Evolutionary conservation across 345 rosid species (phyloP).

Genomic region (Eucalyptus curtisii): DNA sequence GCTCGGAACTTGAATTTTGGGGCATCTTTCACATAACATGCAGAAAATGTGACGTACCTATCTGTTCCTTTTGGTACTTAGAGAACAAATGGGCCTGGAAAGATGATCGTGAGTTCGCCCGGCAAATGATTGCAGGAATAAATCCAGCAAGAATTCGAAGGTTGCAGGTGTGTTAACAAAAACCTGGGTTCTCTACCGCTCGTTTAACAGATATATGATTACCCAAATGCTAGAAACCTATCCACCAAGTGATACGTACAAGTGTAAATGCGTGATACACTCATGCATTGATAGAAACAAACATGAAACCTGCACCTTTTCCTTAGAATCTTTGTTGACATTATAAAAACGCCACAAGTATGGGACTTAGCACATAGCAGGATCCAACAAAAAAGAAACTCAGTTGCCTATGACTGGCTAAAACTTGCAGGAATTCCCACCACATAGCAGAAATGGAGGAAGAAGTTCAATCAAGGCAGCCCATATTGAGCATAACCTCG

Average conservation of each 20-base stretch:
- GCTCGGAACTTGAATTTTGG: not conserved
- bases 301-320: not conserved
- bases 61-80: not conserved
- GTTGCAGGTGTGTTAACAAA: constrained; percentile 22
- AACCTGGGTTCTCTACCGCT: not conserved
- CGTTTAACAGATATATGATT: not conserved
- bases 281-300: not conserved
- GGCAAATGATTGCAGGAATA: constrained; percentile 81
- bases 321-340: not conserved
- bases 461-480: constrained; percentile 18
- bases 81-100: constrained; percentile 58
- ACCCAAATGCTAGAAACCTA: not conserved
- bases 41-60: not conserved
- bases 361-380: not conserved
- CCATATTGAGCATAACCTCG: constrained; percentile 29
- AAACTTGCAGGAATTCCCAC: constrained; percentile 37
- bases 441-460: constrained; percentile 14
- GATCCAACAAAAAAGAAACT: not conserved
- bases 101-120: constrained; percentile 63
- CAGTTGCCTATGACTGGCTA: not conserved
- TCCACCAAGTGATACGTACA: not conserved
- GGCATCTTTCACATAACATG: not conserved
- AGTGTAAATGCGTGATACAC: not conserved
- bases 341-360: not conserved
- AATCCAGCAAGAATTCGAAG: constrained; percentile 57